phyloP scores from a whole-genome alignment of 257 asterid genomes.

The Solanum pinnatisectum region DNA sequence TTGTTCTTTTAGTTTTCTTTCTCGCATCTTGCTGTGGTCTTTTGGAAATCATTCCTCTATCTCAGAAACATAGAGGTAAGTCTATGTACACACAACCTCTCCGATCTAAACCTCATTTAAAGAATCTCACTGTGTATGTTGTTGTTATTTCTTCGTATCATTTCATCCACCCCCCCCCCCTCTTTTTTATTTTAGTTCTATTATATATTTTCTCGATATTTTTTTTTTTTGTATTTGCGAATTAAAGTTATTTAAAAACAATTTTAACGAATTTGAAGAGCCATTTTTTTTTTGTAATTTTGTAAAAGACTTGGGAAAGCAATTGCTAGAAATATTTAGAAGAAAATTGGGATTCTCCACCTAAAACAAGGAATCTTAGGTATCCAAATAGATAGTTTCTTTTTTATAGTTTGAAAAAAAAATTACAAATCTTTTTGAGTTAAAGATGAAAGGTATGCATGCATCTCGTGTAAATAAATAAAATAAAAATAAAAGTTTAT shows the following conservation, averaged over 20 bases:
- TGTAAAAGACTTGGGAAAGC: background rate
- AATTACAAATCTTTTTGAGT: background rate
- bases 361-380: background rate
- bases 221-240: background rate
- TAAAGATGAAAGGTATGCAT: background rate
- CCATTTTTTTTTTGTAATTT: background rate
- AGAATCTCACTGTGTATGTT: background rate
- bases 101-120: accelerated
- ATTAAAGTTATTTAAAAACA: background rate
- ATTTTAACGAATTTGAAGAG: background rate
- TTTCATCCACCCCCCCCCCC: no score
- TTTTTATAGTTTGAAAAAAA: background rate
- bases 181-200: no score
- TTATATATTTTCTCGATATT: background rate
- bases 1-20: background rate
- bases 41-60: background rate
- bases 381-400: background rate
- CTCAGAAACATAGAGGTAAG: no score
- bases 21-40: background rate
- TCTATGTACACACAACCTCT: background rate
- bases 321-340: background rate
- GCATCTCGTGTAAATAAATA: background rate
- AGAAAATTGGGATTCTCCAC: background rate
- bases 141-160: no score
- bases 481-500: background rate